Evolutionary conservation across 768 basidiomycete species (phyloP), one percentile per base, ranked within the genome.

Genomic region (Boletus subparvulus): DNA sequence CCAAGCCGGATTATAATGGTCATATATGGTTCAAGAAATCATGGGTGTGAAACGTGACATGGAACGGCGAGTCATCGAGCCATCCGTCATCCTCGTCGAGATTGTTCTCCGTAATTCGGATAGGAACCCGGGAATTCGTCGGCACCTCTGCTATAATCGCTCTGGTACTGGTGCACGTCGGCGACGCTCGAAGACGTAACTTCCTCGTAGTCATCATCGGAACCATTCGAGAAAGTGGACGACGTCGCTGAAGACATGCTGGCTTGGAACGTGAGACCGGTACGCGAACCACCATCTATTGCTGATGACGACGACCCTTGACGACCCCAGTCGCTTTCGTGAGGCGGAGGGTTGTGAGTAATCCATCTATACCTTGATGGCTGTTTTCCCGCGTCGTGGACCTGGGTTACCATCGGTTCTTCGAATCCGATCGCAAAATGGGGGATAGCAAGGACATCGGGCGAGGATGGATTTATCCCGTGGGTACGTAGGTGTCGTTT

Each of bases 401-500:
- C 75, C n/a, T 78, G 73, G 26, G 73, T 76, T 36, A 80, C 74
- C 54, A 80, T 61, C 46, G 80, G 78, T 36, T 74, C 73, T 43
- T 81, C 79, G 61, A 80, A 79, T 42, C 76, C 77, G 26, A 80
- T 69, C 40, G 65, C 73, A 68, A 71, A 78, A 33, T 35, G 40
- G 16, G 72, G 61, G n/a, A 54, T 35, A 13, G 65, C 59, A 24
- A 69, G 59, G 43, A 48, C 14, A 16, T 54, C 66, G n/a, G 58
- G 40, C 13, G 61, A 55, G 13, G 68, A 61, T 14, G 67, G 68
- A 55, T 67, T 65, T 42, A 86, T 77, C 26, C 87, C 86, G 61
- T 92, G 90, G 2, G 87, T 90, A 44, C 87, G 85, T 37, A 89
- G 78, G 65, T 92, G 90, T 35, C 90, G 81, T 69, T 85, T 88